Percentiles rank a stretch among this genome's conserved stretches.
Conservation (phyloP, 768 basidiomycete genomes). For the Grammothele lineata region DNA sequence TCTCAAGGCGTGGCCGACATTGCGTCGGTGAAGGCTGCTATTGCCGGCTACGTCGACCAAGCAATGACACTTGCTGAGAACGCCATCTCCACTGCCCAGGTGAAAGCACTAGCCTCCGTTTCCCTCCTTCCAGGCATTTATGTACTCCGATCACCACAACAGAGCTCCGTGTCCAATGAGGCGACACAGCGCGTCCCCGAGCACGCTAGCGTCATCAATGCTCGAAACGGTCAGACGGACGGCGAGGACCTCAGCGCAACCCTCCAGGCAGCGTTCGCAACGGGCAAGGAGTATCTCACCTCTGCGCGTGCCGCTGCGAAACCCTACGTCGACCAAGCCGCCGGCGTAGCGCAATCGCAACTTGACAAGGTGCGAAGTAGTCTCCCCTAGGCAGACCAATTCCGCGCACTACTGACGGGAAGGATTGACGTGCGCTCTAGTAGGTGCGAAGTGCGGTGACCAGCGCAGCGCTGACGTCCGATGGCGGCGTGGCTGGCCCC, state of each 20-base stretch:
- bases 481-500: too few relatives aligned
- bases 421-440: constrained; percentile 11
- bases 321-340: constrained; percentile 30
- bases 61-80: constrained; percentile 44
- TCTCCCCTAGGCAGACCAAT: too few relatives aligned
- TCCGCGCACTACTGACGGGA: constrained; percentile 2
- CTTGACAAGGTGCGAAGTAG: too few relatives aligned
- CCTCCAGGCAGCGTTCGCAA: constrained; percentile 26
- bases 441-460: too few relatives aligned
- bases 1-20: constrained; percentile 52
- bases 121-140: constrained; percentile 15
- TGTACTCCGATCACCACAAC: constrained; percentile 12
- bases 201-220: too few relatives aligned
- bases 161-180: too few relatives aligned
- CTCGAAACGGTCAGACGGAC: too few relatives aligned
- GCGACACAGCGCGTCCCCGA: too few relatives aligned
- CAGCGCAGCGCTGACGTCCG: too few relatives aligned
- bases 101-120: constrained; percentile 16
- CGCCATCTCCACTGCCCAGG: constrained; percentile 44
- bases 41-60: constrained; percentile 49
- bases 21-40: constrained; percentile 39
- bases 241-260: constrained; percentile 24
- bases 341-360: constrained; percentile 17
- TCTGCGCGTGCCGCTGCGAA: constrained; percentile 26
- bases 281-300: constrained; percentile 31